Conservation (phyloP, 1,284 basidiomycete genomes). For the Meira miltonrushii region DNA sequence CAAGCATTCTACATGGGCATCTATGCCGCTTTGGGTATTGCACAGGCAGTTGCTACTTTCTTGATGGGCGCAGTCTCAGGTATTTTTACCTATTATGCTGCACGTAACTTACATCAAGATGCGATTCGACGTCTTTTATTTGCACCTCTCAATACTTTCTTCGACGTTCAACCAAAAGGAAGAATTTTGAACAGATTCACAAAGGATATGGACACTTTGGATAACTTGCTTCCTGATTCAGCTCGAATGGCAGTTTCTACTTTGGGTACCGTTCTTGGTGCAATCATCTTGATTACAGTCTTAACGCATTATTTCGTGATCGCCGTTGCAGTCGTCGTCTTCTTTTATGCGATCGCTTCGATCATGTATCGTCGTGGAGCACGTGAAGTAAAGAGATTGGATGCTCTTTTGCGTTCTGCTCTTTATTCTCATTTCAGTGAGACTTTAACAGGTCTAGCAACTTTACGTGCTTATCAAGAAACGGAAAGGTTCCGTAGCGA, state of each 20-base stretch:
- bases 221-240: slow-evolving; percentile 61
- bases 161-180: slow-evolving; percentile 77
- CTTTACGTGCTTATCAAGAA: slow-evolving; percentile 71
- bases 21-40: slow-evolving; percentile 65
- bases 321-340: slow-evolving; percentile 55
- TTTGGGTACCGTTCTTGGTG: slow-evolving; percentile 56
- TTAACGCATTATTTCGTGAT: slow-evolving; percentile 64
- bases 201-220: slow-evolving; percentile 77
- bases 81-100: slow-evolving; percentile 64
- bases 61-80: slow-evolving; percentile 61
- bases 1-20: slow-evolving; percentile 65
- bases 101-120: slow-evolving; percentile 62
- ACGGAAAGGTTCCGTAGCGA: slow-evolving; percentile 58
- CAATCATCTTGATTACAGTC: slow-evolving; percentile 65
- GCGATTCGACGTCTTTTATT: slow-evolving; percentile 59
- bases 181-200: slow-evolving; percentile 73
- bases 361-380: slow-evolving; percentile 81
- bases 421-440: slow-evolving; percentile 84
- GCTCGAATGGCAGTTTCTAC: slow-evolving; percentile 49
- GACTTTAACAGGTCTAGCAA: slow-evolving; percentile 74
- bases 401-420: slow-evolving; percentile 63
- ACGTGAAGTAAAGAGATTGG: slow-evolving; percentile 76
- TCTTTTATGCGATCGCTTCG: slow-evolving; percentile 55
- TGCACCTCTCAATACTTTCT: slow-evolving; percentile 67
- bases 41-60: slow-evolving; percentile 63